A percentile compares a stretch with the other conserved stretches of the same genome.
These are phyloP conservation scores for Dryas octopetala DNA, from an alignment of 306 rosid species.

Conservation along the genomic window DNA sequence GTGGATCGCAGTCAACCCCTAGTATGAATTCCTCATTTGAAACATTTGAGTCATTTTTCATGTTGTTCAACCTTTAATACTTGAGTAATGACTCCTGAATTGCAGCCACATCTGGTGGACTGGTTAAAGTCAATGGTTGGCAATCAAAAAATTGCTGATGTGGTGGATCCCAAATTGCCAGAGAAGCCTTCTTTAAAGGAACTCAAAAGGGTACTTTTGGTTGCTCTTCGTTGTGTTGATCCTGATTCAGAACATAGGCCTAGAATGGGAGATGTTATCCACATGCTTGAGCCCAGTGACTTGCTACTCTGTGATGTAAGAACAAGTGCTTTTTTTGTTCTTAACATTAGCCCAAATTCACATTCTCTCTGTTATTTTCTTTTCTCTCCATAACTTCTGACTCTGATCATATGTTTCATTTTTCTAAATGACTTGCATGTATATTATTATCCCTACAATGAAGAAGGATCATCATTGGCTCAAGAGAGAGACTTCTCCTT, in stretches of 20 bases:
- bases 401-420: neutral
- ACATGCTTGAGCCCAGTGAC: constrained; percentile 55
- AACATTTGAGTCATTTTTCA: neutral
- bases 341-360: neutral
- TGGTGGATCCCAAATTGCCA: constrained; percentile 48
- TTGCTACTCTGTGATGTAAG: constrained; percentile 44
- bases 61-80: neutral
- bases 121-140: constrained; percentile 63
- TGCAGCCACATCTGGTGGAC: constrained; percentile 51
- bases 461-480: too few species aligned
- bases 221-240: constrained; percentile 64
- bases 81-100: neutral
- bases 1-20: constrained; percentile 31
- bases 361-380: neutral
- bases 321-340: neutral
- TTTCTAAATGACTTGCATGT: neutral
- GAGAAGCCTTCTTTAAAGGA: constrained; percentile 49
- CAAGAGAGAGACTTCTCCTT: too few species aligned
- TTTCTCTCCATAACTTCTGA: neutral
- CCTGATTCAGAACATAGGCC: constrained; percentile 45
- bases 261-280: constrained; percentile 52
- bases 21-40: constrained; percentile 29
- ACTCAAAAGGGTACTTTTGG: constrained; percentile 49
- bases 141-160: constrained; percentile 22
- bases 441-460: too few species aligned